These are phyloP conservation scores for Mucor racemosus DNA, from an alignment of 371 early-diverging fungal genomes.

Conservation along the genomic window DNA sequence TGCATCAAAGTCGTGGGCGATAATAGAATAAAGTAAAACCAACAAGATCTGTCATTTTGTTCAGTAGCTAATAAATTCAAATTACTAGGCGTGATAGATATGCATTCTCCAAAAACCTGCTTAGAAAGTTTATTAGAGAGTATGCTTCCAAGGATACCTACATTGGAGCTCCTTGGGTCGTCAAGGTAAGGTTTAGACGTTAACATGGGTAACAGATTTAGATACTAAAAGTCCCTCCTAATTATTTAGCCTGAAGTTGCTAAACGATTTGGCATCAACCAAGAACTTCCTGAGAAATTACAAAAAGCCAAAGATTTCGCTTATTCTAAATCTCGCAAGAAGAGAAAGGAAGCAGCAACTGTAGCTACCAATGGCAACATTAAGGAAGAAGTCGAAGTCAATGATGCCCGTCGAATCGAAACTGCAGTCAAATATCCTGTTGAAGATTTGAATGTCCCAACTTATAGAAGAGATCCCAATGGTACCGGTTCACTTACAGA, in stretches of 20 bases:
- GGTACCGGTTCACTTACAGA: conserved; percentile 36
- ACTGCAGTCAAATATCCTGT: conserved; percentile 59
- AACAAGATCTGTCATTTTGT: not conserved
- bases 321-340: conserved; percentile 52
- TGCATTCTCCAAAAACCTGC: conserved; percentile 69
- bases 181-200: conserved; percentile 49
- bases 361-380: conserved; percentile 24
- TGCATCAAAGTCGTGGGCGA: conserved; percentile 34
- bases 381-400: conserved; percentile 12
- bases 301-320: conserved; percentile 51
- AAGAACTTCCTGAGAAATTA: conserved; percentile 52
- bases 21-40: conserved; percentile 38
- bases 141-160: conserved; percentile 68
- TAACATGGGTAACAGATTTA: not conserved
- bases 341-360: conserved; percentile 25
- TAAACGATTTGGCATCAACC: conserved; percentile 54
- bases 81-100: conserved; percentile 66
- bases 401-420: conserved; percentile 42
- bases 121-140: conserved; percentile 75
- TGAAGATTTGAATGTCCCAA: conserved; percentile 62
- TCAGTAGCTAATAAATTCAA: not conserved
- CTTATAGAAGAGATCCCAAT: conserved; percentile 39
- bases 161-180: conserved; percentile 76
- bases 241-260: conserved; percentile 41
- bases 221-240: not conserved